phyloP scores from a whole-genome alignment of 345 rosid species.

The Ceriops zippeliana region DNA sequence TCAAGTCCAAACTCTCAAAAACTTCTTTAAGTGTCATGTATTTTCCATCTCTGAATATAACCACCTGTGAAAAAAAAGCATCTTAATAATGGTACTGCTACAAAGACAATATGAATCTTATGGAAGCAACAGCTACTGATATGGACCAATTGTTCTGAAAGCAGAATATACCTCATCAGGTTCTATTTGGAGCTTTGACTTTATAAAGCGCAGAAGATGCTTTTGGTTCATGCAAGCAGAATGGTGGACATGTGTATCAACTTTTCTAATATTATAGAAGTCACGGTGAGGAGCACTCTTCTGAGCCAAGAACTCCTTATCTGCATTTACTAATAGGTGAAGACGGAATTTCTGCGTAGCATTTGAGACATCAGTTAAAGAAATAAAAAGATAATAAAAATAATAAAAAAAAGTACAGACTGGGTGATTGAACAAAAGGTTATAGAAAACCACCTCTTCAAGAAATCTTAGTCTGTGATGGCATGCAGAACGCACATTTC shows the following conservation, averaged over 20 bases:
- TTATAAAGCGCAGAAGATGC: constrained; percentile 51
- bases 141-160: neutral
- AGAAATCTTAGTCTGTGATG: constrained; percentile 48
- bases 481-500: constrained; percentile 51
- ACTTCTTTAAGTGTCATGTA: constrained; percentile 52
- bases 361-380: constrained; percentile 23
- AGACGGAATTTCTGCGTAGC: constrained; percentile 48
- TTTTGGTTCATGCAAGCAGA: constrained; percentile 62
- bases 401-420: neutral
- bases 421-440: constrained; percentile 3
- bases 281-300: constrained; percentile 59
- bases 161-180: constrained; percentile 43
- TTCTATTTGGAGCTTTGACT: constrained; percentile 48
- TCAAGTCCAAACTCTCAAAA: constrained; percentile 53
- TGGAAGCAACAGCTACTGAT: neutral
- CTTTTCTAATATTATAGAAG: constrained; percentile 56
- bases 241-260: constrained; percentile 56
- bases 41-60: constrained; percentile 57
- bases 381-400: neutral
- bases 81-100: neutral
- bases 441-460: constrained; percentile 37
- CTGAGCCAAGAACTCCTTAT: constrained; percentile 49
- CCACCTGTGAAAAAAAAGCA: constrained; percentile 33
- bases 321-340: constrained; percentile 48
- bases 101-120: neutral